Conservation (phyloP, 805 yeast species). For the Metschnikowia lochheadii region DNA sequence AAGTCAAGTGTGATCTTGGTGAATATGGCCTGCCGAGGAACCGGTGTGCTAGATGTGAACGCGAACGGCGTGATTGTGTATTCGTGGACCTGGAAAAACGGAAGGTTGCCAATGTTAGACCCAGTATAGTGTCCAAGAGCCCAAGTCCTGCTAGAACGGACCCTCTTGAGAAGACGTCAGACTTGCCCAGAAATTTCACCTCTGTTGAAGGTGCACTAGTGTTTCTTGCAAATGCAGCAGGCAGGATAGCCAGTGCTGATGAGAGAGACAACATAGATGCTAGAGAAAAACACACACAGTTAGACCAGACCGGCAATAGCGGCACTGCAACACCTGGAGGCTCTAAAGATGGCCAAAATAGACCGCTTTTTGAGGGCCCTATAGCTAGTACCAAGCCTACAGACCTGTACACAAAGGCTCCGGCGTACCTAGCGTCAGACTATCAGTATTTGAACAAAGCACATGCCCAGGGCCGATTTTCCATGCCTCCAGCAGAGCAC, state of each 20-base stretch:
- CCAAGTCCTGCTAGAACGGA: neutral
- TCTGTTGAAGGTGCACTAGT: conserved; percentile 60
- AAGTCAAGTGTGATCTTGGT: conserved; percentile 84
- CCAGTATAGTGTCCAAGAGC: neutral
- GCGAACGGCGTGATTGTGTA: conserved; percentile 81
- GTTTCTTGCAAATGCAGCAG: conserved; percentile 75
- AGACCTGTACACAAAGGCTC: conserved; percentile 1
- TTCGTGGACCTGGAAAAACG: conserved; percentile 40
- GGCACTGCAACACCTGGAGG: neutral
- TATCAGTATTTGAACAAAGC: neutral
- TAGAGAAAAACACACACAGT: conserved; percentile 42
- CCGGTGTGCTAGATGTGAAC: conserved; percentile 78
- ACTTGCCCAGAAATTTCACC: conserved; percentile 27
- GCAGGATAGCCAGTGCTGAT: conserved; percentile 66
- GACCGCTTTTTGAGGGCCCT: neutral
- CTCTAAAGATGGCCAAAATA: neutral
- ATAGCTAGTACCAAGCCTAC: neutral
- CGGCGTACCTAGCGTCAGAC: neutral
- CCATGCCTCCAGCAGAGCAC: conserved; percentile 43
- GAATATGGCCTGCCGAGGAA: conserved; percentile 63
- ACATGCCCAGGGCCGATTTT: conserved; percentile 19
- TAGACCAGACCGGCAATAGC: conserved; percentile 28
- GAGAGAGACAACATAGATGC: conserved; percentile 59
- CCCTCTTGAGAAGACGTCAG: neutral
- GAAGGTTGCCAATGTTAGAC: conserved; percentile 6